These are phyloP conservation scores for Mucor plumbeus DNA, from an alignment of 371 early-diverging fungal species.

Conservation along the genomic window DNA sequence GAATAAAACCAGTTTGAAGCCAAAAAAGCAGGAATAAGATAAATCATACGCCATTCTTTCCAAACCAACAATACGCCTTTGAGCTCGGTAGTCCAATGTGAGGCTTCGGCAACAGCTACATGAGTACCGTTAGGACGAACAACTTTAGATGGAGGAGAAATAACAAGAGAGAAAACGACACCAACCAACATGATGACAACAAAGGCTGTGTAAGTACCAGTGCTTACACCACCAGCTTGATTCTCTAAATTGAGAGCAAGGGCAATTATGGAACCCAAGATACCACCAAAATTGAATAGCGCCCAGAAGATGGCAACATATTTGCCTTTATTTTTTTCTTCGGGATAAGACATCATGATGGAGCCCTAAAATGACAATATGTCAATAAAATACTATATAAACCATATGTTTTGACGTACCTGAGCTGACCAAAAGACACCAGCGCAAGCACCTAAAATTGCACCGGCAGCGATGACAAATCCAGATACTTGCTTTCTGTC, in stretches of 20 bases:
- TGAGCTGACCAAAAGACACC: slow-evolving; percentile 71
- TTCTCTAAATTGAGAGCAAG: slow-evolving; percentile 66
- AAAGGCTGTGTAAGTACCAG: slow-evolving; percentile 70
- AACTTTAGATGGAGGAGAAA: slow-evolving; percentile 67
- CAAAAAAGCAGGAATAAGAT: slow-evolving; percentile 70
- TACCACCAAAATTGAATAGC: slow-evolving; percentile 81
- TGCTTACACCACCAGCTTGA: slow-evolving; percentile 49
- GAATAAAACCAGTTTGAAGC: slow-evolving; percentile 81
- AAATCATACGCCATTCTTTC: slow-evolving; percentile 65
- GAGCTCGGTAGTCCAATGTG: slow-evolving; percentile 59
- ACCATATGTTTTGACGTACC: too few species aligned
- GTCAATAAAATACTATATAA: too few species aligned
- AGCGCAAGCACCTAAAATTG: slow-evolving; percentile 67
- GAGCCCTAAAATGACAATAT: slow-evolving; percentile 40
- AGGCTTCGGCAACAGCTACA: slow-evolving; percentile 56
- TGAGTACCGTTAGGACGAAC: slow-evolving; percentile 66
- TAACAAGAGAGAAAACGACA: slow-evolving; percentile 49
- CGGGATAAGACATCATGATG: slow-evolving; percentile 74
- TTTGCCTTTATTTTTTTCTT: slow-evolving; percentile 72
- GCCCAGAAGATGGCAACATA: slow-evolving; percentile 83
- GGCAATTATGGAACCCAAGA: slow-evolving; percentile 76
- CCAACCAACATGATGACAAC: slow-evolving; percentile 71
- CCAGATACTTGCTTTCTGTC: slow-evolving; percentile 43
- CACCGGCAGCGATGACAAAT: slow-evolving; percentile 65
- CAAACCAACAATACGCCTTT: slow-evolving; percentile 65